Evolutionary conservation across 768 basidiomycete species (phyloP).

Genomic region (Termitomyces sp.): DNA sequence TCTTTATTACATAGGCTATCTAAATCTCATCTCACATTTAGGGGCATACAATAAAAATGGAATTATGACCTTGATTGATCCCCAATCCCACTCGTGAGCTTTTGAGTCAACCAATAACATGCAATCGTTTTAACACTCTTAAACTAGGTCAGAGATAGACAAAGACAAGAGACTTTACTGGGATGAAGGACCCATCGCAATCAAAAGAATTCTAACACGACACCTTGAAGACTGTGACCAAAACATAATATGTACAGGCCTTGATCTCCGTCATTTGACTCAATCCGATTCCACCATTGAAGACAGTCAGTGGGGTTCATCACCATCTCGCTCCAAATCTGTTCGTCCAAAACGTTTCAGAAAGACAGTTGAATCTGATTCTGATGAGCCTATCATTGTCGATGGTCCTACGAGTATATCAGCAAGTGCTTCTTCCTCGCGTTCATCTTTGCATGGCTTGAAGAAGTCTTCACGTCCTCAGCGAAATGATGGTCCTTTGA

Average conservation of each 20-base stretch:
- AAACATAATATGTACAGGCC: neutral
- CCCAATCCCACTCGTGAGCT: constrained; percentile 7
- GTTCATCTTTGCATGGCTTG: too few species aligned
- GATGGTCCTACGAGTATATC: too few species aligned
- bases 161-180: constrained; percentile 1
- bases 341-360: too few species aligned
- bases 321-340: too few species aligned
- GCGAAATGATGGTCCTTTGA: neutral
- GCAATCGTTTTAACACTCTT: neutral
- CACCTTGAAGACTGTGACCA: constrained; percentile 3
- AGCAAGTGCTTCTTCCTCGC: neutral
- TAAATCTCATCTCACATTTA: neutral
- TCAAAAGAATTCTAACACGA: neutral
- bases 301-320: too few species aligned
- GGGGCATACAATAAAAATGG: constrained; percentile 5
- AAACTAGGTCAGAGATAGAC: neutral
- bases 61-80: constrained; percentile 7
- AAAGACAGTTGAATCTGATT: neutral
- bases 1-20: neutral
- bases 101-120: neutral
- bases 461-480: too few species aligned
- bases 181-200: constrained; percentile 7
- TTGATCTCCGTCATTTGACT: neutral
- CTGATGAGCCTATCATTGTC: neutral
- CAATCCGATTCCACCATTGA: neutral